These are phyloP conservation scores for Ettlia oleoabundans DNA, from an alignment of 139 green algal species.

Conservation along the genomic window DNA sequence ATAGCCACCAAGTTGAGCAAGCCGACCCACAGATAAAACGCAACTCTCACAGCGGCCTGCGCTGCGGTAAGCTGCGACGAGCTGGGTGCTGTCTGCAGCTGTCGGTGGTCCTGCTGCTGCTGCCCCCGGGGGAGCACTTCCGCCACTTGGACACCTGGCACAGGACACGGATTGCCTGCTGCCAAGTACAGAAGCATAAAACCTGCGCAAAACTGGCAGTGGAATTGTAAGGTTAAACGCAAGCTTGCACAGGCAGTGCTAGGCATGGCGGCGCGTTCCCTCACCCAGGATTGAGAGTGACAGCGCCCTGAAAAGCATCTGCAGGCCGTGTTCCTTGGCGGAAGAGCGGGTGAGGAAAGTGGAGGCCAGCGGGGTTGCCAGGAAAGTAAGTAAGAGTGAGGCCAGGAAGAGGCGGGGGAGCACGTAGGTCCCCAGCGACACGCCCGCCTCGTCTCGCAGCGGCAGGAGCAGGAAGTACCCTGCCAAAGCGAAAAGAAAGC, in stretches of 20 bases:
- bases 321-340: constrained; percentile 47
- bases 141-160: not conserved
- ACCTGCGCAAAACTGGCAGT: no score
- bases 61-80: constrained; percentile 2
- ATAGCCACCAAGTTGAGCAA: constrained; percentile 79
- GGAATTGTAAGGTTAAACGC: no score
- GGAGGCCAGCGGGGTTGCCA: constrained; percentile 43
- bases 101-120: not conserved
- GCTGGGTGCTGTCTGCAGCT: not conserved
- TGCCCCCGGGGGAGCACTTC: not conserved
- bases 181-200: constrained; percentile 23
- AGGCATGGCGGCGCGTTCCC: not conserved
- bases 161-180: not conserved
- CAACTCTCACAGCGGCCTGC: constrained; percentile 47
- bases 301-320: constrained; percentile 60
- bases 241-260: no score
- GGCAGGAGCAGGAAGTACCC: constrained; percentile 81
- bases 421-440: constrained; percentile 60
- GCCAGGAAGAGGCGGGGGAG: constrained; percentile 51
- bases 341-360: constrained; percentile 37
- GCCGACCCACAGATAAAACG: constrained; percentile 77
- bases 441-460: constrained; percentile 73
- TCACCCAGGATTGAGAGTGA: constrained; percentile 56
- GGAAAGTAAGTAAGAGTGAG: constrained; percentile 43
- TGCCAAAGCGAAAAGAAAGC: not conserved